A percentile compares a stretch with the other conserved stretches of the same genome.
Evolutionary conservation across 139 green algal species (phyloP).

Genomic region (Volvox reticuliferus): DNA sequence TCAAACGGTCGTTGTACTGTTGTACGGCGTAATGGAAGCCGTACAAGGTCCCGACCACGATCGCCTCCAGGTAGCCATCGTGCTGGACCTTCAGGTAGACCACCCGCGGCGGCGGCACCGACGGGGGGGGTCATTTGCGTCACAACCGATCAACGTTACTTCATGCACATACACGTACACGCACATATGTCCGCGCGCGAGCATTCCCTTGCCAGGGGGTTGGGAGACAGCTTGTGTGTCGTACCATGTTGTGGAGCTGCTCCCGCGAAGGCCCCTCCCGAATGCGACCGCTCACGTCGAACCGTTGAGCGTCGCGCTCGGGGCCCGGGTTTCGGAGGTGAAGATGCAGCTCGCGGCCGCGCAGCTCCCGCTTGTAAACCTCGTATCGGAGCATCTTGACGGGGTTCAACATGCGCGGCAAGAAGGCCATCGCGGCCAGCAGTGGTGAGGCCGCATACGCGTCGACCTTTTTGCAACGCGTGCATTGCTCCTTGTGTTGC

Average conservation of each 20-base stretch:
- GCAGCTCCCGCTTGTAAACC: background rate
- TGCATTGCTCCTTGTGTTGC: constrained; percentile 4
- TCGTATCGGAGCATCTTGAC: background rate
- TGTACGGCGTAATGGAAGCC: constrained; percentile 25
- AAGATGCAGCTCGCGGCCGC: background rate
- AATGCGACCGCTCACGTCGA: background rate
- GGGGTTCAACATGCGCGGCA: background rate
- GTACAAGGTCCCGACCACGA: background rate
- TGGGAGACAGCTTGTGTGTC: background rate
- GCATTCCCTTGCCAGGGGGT: background rate
- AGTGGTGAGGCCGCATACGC: background rate
- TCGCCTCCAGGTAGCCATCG: constrained; percentile 23
- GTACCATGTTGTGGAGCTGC: constrained; percentile 35
- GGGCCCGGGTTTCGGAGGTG: background rate
- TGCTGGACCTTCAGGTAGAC: background rate
- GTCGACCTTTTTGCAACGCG: constrained; percentile 1
- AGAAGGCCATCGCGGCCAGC: constrained; percentile 11
- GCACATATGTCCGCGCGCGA: background rate
- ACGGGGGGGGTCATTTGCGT: background rate
- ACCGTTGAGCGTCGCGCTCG: background rate
- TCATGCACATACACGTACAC: background rate
- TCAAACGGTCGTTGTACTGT: background rate
- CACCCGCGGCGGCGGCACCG: background rate
- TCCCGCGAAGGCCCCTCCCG: background rate
- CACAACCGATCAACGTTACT: background rate